Percentiles rank a stretch among this genome's conserved stretches.
These are phyloP conservation scores for Tylopilus intermedius DNA, from an alignment of 768 basidiomycete genomes.

Conservation along the genomic window DNA sequence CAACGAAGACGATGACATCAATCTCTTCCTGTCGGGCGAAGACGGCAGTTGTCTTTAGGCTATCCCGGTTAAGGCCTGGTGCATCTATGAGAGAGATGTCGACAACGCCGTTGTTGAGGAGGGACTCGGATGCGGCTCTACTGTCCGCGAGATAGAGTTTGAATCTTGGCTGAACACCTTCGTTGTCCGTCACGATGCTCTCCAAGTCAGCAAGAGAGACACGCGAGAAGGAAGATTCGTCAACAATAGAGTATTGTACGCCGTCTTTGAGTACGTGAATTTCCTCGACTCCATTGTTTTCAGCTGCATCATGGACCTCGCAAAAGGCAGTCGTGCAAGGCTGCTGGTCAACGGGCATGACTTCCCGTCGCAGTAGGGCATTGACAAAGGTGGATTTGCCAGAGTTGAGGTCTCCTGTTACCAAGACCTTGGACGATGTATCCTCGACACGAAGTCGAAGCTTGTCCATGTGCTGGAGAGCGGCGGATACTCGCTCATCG, in stretches of 20 bases:
- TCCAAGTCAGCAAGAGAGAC: conserved; percentile 69
- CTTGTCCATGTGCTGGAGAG: conserved; percentile 75
- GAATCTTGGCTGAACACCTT: conserved; percentile 60
- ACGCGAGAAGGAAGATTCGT: conserved; percentile 74
- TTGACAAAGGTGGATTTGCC: conserved; percentile 99
- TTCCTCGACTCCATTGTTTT: conserved; percentile 77
- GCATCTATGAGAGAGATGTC: conserved; percentile 98
- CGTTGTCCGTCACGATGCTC: conserved; percentile 58
- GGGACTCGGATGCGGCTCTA: conserved; percentile 71
- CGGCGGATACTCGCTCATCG: conserved; percentile 73
- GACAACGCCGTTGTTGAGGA: conserved; percentile 91
- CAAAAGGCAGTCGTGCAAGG: conserved; percentile 97
- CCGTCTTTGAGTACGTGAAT: conserved; percentile 77
- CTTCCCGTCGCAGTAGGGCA: conserved; percentile 80
- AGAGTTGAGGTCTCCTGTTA: conserved; percentile 96
- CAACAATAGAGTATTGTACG: conserved; percentile 58
- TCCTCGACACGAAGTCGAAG: conserved; percentile 85
- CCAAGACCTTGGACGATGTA: conserved; percentile 91
- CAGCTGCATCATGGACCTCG: conserved; percentile 88
- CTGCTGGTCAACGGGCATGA: conserved; percentile 98
- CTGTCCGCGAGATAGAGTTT: conserved; percentile 88
- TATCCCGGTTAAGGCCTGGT: conserved; percentile 95
- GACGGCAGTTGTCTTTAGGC: conserved; percentile 87
- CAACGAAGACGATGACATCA: conserved; percentile 97
- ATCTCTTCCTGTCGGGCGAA: conserved; percentile 97